Evolutionary conservation across 192 early-diverging fungal species (phyloP), one percentile per base, ranked within the genome.

Genomic region (Jimgerdemannia flammicorona): DNA sequence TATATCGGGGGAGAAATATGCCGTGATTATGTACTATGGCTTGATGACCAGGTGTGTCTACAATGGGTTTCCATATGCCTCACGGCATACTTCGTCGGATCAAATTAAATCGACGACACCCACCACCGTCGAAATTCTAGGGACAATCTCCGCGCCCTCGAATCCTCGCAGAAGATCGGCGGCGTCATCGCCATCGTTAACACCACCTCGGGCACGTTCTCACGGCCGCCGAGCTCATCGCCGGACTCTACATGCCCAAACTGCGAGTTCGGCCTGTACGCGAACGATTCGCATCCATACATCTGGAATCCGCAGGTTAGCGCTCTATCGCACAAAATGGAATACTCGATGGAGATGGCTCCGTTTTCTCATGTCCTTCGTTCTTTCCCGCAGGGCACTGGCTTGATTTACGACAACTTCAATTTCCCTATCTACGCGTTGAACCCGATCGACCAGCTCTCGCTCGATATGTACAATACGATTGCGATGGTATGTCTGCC

Each of bases 271-370:
- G 91, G 90, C 14, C 85, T 92, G 17, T 93, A 93, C 78, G 88
- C 85, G 18, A 85, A 87, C 63, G 66, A 83, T 20, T 20, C 82
- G 3, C 70, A 75, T 20, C 83, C 82, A 66, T 90, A 93, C 70
- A 44, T 78, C 11, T 95, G 91, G 91, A 95, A 93, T 67, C 90
- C 90, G 42, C 82, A 80, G 8, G 92, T 93, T 86, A 43, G 75
- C 19, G 29, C 19, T 14, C 3, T 7, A 6, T 4, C 41, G 29
- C n/a, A 29, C n/a, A 11, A 76, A 66, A 72, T 39, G 67, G 40
- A 49, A 3, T 43, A 20, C 4, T 3, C 4, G 29, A 6, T 14
- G 41, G 4, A 9, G 14, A 67, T 3, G 7, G 29, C 66, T 40
- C 42, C 1, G 70, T 41, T 3, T 59, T 59, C 6, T 10, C 14